Evolutionary conservation across 805 yeast genomes (phyloP).

Genomic region (Starmerella potacharoeniae): DNA sequence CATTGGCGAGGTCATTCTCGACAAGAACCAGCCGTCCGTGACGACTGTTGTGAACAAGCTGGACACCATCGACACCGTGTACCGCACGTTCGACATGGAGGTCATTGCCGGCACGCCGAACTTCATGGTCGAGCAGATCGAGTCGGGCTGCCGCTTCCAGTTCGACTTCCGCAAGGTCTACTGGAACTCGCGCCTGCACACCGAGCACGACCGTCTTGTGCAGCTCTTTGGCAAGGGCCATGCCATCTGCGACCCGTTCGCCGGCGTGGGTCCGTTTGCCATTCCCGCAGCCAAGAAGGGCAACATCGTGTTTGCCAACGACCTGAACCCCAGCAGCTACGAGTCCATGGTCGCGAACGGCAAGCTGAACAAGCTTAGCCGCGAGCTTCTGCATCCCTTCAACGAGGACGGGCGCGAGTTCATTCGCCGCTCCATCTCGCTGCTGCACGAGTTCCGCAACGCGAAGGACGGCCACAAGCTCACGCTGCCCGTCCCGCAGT

Average conservation of each 20-base stretch:
- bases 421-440: constrained; percentile 47
- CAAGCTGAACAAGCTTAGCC: constrained; percentile 45
- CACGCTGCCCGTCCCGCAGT: constrained; percentile 3
- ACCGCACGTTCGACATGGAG: constrained; percentile 88
- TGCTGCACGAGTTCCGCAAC: constrained; percentile 37
- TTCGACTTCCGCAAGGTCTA: constrained; percentile 91
- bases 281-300: constrained; percentile 86
- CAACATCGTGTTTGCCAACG: constrained; percentile 79
- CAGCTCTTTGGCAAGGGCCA: constrained; percentile 47
- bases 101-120: constrained; percentile 71
- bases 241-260: constrained; percentile 89
- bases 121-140: constrained; percentile 72
- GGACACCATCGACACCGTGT: constrained; percentile 74
- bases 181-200: constrained; percentile 91
- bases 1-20: constrained; percentile 83
- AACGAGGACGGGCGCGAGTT: constrained; percentile 78
- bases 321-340: constrained; percentile 78
- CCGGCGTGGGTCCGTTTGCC: constrained; percentile 98
- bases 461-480: constrained; percentile 25
- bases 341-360: constrained; percentile 60
- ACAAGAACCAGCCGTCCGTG: constrained; percentile 57
- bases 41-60: constrained; percentile 87
- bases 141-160: constrained; percentile 70
- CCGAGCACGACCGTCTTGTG: constrained; percentile 83
- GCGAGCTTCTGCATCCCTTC: constrained; percentile 44